Evolutionary conservation across 1,139 yeast species (phyloP).

Genomic region (Geotrichum klebahnii): DNA sequence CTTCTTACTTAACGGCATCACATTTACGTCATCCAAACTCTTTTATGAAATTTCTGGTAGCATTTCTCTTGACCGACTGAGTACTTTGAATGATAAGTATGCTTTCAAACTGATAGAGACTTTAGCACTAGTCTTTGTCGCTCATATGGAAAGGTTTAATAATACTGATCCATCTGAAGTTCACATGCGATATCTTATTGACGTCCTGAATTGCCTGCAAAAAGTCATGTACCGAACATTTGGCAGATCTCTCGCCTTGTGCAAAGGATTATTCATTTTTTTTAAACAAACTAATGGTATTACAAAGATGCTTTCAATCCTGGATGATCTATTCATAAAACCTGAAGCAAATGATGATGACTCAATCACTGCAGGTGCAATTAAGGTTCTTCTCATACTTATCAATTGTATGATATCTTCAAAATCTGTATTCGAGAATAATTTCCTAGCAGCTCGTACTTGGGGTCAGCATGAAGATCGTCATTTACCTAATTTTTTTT

Average conservation of each 20-base stretch:
- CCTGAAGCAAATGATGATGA: conserved; percentile 16
- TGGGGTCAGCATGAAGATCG: conserved; percentile 29
- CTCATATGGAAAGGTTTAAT: conserved; percentile 25
- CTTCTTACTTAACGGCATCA: conserved; percentile 32
- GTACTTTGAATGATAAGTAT: conserved; percentile 9
- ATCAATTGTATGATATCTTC: conserved; percentile 27
- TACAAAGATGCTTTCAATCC: conserved; percentile 28
- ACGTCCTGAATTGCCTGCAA: conserved; percentile 24
- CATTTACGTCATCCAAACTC: conserved; percentile 31
- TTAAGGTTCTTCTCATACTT: conserved; percentile 26
- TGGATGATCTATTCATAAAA: conserved; percentile 27
- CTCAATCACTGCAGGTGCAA: conserved; percentile 19
- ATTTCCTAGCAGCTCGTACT: conserved; percentile 26
- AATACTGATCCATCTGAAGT: conserved; percentile 11
- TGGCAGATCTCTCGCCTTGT: conserved; percentile 23
- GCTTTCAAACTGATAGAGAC: conserved; percentile 23
- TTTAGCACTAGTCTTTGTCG: conserved; percentile 33
- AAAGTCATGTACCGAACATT: conserved; percentile 30
- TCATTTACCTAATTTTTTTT: conserved; percentile 32
- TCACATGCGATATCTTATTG: conserved; percentile 19
- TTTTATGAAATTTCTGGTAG: conserved; percentile 30
- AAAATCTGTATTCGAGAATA: conserved; percentile 28
- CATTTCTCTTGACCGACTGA: conserved; percentile 15
- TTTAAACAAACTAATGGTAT: conserved; percentile 38
- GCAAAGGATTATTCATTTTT: conserved; percentile 33